Evolutionary conservation across 305 asterid species (phyloP), one percentile per base, ranked within the genome.

Genomic region (Fraxinus sp.): DNA sequence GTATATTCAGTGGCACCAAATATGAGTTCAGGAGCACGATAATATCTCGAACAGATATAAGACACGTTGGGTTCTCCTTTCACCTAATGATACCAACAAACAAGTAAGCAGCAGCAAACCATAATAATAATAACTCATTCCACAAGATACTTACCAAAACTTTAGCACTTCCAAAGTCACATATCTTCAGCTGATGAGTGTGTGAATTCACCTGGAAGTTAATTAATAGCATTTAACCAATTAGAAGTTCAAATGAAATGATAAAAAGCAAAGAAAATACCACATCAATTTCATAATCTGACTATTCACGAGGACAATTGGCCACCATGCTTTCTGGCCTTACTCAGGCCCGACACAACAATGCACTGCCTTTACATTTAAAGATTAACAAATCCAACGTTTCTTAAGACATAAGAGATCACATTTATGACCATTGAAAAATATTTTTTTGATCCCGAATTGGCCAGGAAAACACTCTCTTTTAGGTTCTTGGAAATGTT

Each of bases 141-240:
- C 77, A 77, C 49, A 7, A 79, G 83, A 83, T 83, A 88, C 92
- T 89, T 89, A 93, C 99, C 98, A 96, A 79, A 87, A 93, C 99
- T 91, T 96, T 96, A 85, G 99, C 99, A 84, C 99, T 96, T 87
- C 99, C 99, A 87, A 96, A 96, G 86, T 96, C 98, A 84, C 99
- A 96, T 66, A 96, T 85, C 87, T 96, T 96, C 85, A 96, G 90
- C 87, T 96, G 99, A 88, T 96, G 99, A 5, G 99, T 96, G 83
- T 94, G 98, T 72, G 98, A 98, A 89, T 96, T 94, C 90, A 96
- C 99, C 99, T 96, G 95, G 86, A 89, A 85, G 82, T 76, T 84
- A 79, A 80, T 41, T 79, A 62, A 46, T 71, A 78, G 16, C 49
- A 78, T 28, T 89, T 72, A 85, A 87, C 68, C 55, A 83, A 82